Base-by-base conservation (phyloP, 192 early-diverging fungal genomes). In the Phycomyces blakesleeanus region DNA sequence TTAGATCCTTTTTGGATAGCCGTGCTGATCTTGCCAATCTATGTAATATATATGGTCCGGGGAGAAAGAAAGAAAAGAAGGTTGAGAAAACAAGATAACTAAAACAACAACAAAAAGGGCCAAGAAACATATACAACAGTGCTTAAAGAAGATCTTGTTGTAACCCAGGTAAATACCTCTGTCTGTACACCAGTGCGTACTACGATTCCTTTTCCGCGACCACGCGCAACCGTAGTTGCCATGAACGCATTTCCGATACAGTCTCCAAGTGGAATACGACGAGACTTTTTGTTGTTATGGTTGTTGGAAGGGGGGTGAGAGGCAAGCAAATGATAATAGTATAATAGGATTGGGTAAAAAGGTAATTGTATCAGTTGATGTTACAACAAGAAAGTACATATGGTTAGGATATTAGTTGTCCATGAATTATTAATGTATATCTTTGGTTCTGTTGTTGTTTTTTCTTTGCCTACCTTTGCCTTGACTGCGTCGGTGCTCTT, bases 161-260 rank as follows among this genome's bases (percentile, higher is more conserved):
- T 20, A 40, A 18, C 37, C 21, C 20, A 27, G 34, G 15, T 25
- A 7, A 18, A 40, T 71, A 71, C 69, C 47, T 98, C 96, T 21
- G 95, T 96, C 34, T 76, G 69, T 26, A 79, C 62, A 44, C 95
- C 96, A 5, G 91, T 95, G 57, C 94, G 82, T 21, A 95, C 93
- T 12, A 97, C 96, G 51, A 98, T 82, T 22, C 93, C 96, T 53
- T 91, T 91, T 14, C 86, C 95, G 29, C 96, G 87, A 25, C 96
- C 96, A 24, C 89, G 85, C 34, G 93, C 83, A 24, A 97, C 92
- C 6, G 91, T 79, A 2, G 95, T 98, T 10, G 93, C 88, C 95
- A 96, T 97, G 72, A 98, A 98, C 7, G 93, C 93, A 69, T 93
- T 96, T 47, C 95, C 92, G 71, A 90, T 94, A 73, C 96, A 97